A percentile compares a stretch with the other conserved stretches of the same genome.
Evolutionary conservation across 805 yeast genomes (phyloP).

Genomic region (Pichia deserticola): DNA sequence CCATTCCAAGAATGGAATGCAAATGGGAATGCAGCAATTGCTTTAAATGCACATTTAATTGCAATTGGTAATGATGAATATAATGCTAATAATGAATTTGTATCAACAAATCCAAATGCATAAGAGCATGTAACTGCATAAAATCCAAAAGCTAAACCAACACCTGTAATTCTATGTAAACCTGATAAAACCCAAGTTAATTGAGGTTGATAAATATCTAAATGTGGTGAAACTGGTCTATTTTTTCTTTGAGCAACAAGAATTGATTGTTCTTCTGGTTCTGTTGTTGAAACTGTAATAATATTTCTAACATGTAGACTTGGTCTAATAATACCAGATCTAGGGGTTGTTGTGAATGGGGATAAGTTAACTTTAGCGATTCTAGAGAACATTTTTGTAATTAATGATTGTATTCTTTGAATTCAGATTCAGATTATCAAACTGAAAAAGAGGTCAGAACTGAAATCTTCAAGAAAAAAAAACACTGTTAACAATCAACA

Average conservation of each 20-base stretch:
- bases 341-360: conserved; percentile 12
- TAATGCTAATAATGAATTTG: conserved; percentile 44
- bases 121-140: conserved; percentile 71
- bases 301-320: conserved; percentile 22
- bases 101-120: conserved; percentile 59
- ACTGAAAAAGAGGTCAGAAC: too few species aligned
- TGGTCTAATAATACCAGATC: conserved; percentile 15
- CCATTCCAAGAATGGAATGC: conserved; percentile 85
- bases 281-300: conserved; percentile 44
- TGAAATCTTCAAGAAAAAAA: too few species aligned
- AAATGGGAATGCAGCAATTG: conserved; percentile 71
- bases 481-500: too few species aligned
- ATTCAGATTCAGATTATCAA: too few species aligned
- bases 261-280: conserved; percentile 57
- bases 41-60: conserved; percentile 58
- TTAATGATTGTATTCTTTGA: not conserved
- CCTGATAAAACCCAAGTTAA: conserved; percentile 75
- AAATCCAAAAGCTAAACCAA: conserved; percentile 69
- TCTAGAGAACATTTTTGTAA: conserved; percentile 10
- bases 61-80: conserved; percentile 59
- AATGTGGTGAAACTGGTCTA: conserved; percentile 90
- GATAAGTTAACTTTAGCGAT: conserved; percentile 15
- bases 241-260: conserved; percentile 74
- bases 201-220: conserved; percentile 86
- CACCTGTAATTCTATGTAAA: conserved; percentile 84